phyloP scores from a whole-genome alignment of 2,329 filamentous ascomycete genomes.

The Alternaria sp. region DNA sequence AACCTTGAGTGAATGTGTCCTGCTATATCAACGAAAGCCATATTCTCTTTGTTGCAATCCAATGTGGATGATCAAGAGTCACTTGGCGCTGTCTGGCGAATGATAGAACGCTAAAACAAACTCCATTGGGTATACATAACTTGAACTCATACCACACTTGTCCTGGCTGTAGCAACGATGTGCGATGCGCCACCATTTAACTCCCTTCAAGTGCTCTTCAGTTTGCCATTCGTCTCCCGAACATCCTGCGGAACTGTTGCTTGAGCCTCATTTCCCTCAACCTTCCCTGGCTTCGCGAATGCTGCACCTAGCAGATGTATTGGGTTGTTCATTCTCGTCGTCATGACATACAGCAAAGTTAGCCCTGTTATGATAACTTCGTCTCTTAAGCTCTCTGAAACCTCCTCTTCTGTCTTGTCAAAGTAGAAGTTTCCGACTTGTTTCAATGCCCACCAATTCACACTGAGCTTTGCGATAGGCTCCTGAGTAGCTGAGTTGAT shows the following conservation, averaged over 20 bases:
- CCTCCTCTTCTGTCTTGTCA: constrained; percentile 13
- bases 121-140: neutral
- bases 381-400: constrained; percentile 22
- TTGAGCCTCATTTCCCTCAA: constrained; percentile 4
- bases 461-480: constrained; percentile 29
- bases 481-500: constrained; percentile 23
- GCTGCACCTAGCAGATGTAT: constrained; percentile 25
- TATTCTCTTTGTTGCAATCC: neutral
- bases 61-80: neutral
- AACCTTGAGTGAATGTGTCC: too few species aligned
- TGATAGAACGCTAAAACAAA: neutral
- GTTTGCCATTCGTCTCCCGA: neutral
- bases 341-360: constrained; percentile 32
- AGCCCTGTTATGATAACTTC: constrained; percentile 30
- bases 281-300: constrained; percentile 29
- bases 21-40: neutral
- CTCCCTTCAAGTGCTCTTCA: neutral
- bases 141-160: neutral
- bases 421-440: constrained; percentile 33
- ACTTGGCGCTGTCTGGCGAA: neutral
- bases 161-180: neutral
- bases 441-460: constrained; percentile 30
- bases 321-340: constrained; percentile 29
- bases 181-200: neutral
- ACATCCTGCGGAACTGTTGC: neutral